These are phyloP conservation scores for Papiliotrema fonsecae DNA, from an alignment of 1,284 basidiomycete species.

Conservation along the genomic window DNA sequence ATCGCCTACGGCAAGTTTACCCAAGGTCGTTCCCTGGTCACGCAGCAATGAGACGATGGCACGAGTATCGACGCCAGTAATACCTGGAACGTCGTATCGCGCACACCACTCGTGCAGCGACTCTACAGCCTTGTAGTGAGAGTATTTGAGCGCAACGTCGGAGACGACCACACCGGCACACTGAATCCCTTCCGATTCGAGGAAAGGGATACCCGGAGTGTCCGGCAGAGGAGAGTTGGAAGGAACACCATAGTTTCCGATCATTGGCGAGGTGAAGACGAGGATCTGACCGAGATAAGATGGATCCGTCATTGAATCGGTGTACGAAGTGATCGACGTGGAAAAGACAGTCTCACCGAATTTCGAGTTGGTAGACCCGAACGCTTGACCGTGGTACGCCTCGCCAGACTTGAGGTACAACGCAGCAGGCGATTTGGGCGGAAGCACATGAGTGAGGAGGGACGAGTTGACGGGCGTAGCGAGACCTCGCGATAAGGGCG, in stretches of 20 bases:
- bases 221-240: constrained; percentile 70
- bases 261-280: constrained; percentile 96
- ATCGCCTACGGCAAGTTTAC: constrained; percentile 76
- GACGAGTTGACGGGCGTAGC: constrained; percentile 22
- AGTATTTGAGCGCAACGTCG: constrained; percentile 91
- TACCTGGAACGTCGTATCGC: constrained; percentile 82
- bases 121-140: constrained; percentile 90
- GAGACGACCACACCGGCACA: constrained; percentile 90
- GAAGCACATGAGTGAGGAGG: constrained; percentile 37
- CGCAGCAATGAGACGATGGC: constrained; percentile 90
- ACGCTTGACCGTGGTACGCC: constrained; percentile 80
- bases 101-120: constrained; percentile 91
- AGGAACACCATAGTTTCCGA: constrained; percentile 98
- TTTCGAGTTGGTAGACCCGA: constrained; percentile 80
- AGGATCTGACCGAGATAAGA: constrained; percentile 97
- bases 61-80: constrained; percentile 95
- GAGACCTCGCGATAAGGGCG: constrained; percentile 20
- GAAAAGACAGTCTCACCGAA: constrained; percentile 99
- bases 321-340: constrained; percentile 98
- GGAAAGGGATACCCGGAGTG: constrained; percentile 80
- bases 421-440: constrained; percentile 62
- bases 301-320: constrained; percentile 99
- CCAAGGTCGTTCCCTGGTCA: constrained; percentile 95
- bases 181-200: constrained; percentile 86
- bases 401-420: constrained; percentile 93